These are phyloP conservation scores for Globisporangium heterothallicum DNA, from an alignment of 352 stramenopile species.

Conservation along the genomic window DNA sequence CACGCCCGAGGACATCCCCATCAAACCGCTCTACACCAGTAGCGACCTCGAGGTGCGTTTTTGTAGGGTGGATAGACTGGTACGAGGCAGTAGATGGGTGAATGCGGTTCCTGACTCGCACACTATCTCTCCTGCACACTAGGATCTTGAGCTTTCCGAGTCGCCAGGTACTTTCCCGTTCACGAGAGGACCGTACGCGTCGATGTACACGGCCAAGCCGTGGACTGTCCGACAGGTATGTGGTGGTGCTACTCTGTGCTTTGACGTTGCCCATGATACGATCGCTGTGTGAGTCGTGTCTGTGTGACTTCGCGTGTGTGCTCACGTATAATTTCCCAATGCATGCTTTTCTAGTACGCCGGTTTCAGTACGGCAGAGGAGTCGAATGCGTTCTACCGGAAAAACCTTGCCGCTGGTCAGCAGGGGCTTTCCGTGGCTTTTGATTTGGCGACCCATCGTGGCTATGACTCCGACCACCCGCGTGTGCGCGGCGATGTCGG, in stretches of 20 bases:
- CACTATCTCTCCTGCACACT: neutral
- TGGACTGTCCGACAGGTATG: conserved; percentile 91
- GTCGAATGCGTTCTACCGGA: conserved; percentile 95
- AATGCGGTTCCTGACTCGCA: too few relatives aligned
- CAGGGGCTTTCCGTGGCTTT: conserved; percentile 95
- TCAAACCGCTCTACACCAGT: conserved; percentile 95
- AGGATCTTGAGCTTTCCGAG: conserved; percentile 48
- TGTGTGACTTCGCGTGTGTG: too few relatives aligned
- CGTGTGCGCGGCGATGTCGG: conserved; percentile 94
- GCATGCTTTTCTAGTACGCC: conserved; percentile 72
- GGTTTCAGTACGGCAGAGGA: conserved; percentile 97
- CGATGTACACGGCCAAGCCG: conserved; percentile 95
- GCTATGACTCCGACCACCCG: conserved; percentile 96
- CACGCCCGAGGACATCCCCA: conserved; percentile 90
- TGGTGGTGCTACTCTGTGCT: too few relatives aligned
- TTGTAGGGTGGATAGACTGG: neutral
- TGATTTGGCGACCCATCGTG: conserved; percentile 96
- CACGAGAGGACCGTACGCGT: conserved; percentile 93
- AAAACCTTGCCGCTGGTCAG: conserved; percentile 90
- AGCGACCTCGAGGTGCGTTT: conserved; percentile 50
- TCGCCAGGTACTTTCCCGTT: conserved; percentile 89
- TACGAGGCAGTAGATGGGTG: neutral
- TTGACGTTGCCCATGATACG: too few relatives aligned
- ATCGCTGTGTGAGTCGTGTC: conserved; percentile 4
- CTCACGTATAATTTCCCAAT: too few relatives aligned